phyloP scores from a whole-genome alignment of 2,329 filamentous ascomycete genomes.

The Fusarium nisikadoi region DNA sequence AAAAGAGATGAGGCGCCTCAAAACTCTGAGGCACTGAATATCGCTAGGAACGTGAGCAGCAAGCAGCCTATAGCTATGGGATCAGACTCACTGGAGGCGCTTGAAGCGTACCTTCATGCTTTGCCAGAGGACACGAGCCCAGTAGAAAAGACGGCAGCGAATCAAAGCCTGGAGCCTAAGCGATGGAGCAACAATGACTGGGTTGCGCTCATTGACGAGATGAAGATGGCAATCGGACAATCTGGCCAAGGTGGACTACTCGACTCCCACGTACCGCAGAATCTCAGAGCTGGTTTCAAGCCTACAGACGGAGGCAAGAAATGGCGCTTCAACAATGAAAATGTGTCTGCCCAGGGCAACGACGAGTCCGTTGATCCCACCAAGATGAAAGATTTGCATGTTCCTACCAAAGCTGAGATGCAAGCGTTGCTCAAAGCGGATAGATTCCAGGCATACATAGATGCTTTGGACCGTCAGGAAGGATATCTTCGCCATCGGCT shows the following conservation, averaged over 20 bases:
- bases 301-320: not conserved
- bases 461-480: not conserved
- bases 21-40: not conserved
- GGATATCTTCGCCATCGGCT: not conserved
- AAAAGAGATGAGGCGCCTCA: not conserved
- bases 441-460: not conserved
- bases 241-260: not conserved
- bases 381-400: not conserved
- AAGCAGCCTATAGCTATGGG: not conserved
- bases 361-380: not conserved
- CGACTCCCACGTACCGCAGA: not conserved
- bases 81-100: not conserved
- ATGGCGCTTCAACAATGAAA: not conserved
- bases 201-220: not conserved
- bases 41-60: not conserved
- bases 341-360: not conserved
- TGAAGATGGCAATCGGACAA: not conserved
- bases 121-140: not conserved
- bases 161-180: not conserved
- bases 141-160: not conserved
- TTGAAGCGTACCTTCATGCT: not conserved
- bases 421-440: not conserved
- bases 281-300: not conserved
- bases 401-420: not conserved
- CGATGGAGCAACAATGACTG: not conserved